Conservation (phyloP, 768 basidiomycete species). For the Leccinum imitatum region DNA sequence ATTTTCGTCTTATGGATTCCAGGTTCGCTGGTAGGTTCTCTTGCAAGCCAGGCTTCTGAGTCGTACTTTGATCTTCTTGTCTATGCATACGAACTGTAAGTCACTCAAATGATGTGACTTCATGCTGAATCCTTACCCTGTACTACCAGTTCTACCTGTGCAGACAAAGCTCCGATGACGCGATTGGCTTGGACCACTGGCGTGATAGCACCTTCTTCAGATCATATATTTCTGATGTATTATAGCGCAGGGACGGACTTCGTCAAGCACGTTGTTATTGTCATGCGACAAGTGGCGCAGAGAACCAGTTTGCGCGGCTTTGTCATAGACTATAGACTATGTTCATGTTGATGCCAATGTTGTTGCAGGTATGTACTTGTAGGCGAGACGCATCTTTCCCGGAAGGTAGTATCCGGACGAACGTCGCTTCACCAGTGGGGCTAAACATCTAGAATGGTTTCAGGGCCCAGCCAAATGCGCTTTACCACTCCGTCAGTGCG, state of each 20-base stretch:
- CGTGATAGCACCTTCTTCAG: conserved; percentile 11
- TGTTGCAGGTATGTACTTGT: conserved; percentile 30
- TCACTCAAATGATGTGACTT: conserved; percentile 21
- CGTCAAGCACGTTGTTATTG: conserved; percentile 38
- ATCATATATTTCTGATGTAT: conserved; percentile 12
- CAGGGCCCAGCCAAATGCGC: too few relatives aligned
- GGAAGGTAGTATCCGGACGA: conserved; percentile 16
- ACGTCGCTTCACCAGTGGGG: background rate
- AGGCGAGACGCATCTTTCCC: conserved; percentile 38
- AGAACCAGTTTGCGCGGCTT: conserved; percentile 37
- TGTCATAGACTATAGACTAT: conserved; percentile 41
- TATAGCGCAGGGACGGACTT: conserved; percentile 33
- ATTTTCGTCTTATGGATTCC: background rate
- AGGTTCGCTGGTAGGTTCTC: conserved; percentile 38
- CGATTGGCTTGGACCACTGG: conserved; percentile 40
- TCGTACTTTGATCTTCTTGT: conserved; percentile 43
- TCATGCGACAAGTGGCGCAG: conserved; percentile 34
- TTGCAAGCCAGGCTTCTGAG: conserved; percentile 40
- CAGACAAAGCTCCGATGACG: conserved; percentile 42
- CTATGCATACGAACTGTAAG: conserved; percentile 19
- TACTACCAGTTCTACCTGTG: conserved; percentile 31
- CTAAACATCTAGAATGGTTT: background rate
- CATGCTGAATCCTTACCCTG: background rate
- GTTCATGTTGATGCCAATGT: conserved; percentile 33
- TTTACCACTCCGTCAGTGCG: too few relatives aligned